Percentiles rank a stretch among this genome's conserved stretches.
Evolutionary conservation across 1,139 yeast species (phyloP).

Genomic region (Tardiomyces digboiensis): DNA sequence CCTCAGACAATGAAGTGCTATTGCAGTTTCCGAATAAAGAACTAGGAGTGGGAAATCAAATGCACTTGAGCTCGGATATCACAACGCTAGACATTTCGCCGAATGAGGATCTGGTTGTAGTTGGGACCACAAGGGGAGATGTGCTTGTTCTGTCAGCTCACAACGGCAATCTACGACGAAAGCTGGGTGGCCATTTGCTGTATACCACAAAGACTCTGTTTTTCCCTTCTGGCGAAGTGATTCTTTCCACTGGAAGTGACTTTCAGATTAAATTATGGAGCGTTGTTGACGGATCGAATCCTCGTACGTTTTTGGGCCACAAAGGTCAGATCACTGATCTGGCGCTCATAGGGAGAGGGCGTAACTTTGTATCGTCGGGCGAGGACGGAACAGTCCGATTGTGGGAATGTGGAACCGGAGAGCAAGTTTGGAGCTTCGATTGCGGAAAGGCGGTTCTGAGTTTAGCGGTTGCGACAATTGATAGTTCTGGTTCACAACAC

Average conservation of each 20-base stretch:
- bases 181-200: slow-evolving; percentile 33
- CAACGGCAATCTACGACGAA: slow-evolving; percentile 9
- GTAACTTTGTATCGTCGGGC: slow-evolving; percentile 40
- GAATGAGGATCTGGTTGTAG: slow-evolving; percentile 21
- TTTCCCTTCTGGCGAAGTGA: slow-evolving; percentile 54
- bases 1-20: background rate
- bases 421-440: slow-evolving; percentile 18
- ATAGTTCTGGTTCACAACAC: too few relatives aligned
- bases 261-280: slow-evolving; percentile 51
- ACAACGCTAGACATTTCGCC: slow-evolving; percentile 29
- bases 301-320: slow-evolving; percentile 43
- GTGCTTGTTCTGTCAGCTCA: slow-evolving; percentile 20
- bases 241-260: slow-evolving; percentile 48
- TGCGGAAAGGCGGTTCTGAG: background rate
- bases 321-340: slow-evolving; percentile 34
- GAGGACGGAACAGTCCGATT: slow-evolving; percentile 43
- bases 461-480: background rate
- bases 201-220: slow-evolving; percentile 34
- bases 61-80: slow-evolving; percentile 5
- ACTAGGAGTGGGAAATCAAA: background rate
- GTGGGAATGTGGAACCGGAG: slow-evolving; percentile 61
- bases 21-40: background rate
- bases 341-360: slow-evolving; percentile 43
- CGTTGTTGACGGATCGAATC: slow-evolving; percentile 34
- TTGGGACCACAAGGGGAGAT: slow-evolving; percentile 39